Evolutionary conservation across 805 yeast species (phyloP).

Genomic region (Candida stauntonica): DNA sequence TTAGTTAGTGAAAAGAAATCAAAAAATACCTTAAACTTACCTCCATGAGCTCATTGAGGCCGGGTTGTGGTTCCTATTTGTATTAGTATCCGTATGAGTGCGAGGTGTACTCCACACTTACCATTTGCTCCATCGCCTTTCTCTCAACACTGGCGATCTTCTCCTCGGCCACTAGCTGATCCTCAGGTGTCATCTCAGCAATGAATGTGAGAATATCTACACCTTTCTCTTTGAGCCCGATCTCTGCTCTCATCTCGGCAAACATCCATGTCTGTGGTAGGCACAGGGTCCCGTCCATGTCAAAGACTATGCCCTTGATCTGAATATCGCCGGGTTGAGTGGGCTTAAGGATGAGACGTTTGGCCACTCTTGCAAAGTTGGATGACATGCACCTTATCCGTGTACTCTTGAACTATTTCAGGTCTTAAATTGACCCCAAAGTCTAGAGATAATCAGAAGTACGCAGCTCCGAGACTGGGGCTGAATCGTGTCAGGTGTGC

Average conservation of each 20-base stretch:
- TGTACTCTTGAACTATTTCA: too few species aligned
- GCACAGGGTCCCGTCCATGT: constrained; percentile 78
- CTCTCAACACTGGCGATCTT: constrained; percentile 50
- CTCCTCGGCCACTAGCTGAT: constrained; percentile 40
- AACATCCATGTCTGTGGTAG: constrained; percentile 60
- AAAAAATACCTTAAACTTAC: constrained; percentile 5
- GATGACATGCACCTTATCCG: too few species aligned
- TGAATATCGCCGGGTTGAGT: constrained; percentile 23
- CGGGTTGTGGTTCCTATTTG: constrained; percentile 24
- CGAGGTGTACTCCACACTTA: too few species aligned
- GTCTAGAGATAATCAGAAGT: too few species aligned
- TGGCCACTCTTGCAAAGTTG: constrained; percentile 2
- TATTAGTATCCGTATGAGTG: not conserved
- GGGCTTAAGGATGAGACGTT: constrained; percentile 25
- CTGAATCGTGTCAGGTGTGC: too few species aligned
- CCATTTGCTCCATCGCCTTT: constrained; percentile 58
- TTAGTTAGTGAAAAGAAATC: constrained; percentile 19
- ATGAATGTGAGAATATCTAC: constrained; percentile 53
- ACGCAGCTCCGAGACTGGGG: too few species aligned
- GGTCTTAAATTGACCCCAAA: not conserved
- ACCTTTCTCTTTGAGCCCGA: constrained; percentile 41
- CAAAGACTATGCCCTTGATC: constrained; percentile 58
- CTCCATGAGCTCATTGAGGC: constrained; percentile 15
- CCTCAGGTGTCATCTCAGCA: constrained; percentile 36
- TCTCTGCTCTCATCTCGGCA: constrained; percentile 55